Conservation (phyloP, 257 asterid species). For the Datura wrightii region DNA sequence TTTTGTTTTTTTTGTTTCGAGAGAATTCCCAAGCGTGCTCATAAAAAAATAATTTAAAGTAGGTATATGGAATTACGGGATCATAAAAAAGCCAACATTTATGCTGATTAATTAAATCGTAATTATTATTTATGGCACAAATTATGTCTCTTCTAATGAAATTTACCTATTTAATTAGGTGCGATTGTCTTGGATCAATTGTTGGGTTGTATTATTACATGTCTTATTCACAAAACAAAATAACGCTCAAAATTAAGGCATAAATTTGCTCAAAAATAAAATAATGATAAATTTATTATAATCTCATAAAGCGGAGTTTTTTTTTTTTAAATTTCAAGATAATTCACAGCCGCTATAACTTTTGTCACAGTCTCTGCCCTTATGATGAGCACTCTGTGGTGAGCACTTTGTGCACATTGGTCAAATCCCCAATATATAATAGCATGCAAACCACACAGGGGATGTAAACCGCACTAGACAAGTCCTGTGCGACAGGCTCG, state of each 20-base stretch:
- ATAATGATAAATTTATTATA: too few relatives aligned
- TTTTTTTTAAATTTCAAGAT: too few relatives aligned
- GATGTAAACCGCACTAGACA: too few relatives aligned
- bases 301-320: too few relatives aligned
- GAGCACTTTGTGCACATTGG: too few relatives aligned
- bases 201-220: neutral
- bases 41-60: neutral
- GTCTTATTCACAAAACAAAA: neutral
- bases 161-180: neutral
- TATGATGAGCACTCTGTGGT: too few relatives aligned
- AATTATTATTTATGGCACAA: neutral
- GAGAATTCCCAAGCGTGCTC: conserved; percentile 19
- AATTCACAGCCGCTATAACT: too few relatives aligned
- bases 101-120: conserved; percentile 8
- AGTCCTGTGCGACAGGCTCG: too few relatives aligned
- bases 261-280: neutral
- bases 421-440: too few relatives aligned
- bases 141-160: conserved; percentile 16
- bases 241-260: neutral
- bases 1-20: neutral
- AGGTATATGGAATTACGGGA: conserved; percentile 25
- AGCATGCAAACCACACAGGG: too few relatives aligned
- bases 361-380: too few relatives aligned
- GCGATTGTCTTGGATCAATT: neutral
- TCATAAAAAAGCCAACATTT: conserved; percentile 1